Evolutionary conservation across 2,329 filamentous ascomycete species (phyloP), one percentile per base, ranked within the genome.

Genomic region (Fusarium sp.): DNA sequence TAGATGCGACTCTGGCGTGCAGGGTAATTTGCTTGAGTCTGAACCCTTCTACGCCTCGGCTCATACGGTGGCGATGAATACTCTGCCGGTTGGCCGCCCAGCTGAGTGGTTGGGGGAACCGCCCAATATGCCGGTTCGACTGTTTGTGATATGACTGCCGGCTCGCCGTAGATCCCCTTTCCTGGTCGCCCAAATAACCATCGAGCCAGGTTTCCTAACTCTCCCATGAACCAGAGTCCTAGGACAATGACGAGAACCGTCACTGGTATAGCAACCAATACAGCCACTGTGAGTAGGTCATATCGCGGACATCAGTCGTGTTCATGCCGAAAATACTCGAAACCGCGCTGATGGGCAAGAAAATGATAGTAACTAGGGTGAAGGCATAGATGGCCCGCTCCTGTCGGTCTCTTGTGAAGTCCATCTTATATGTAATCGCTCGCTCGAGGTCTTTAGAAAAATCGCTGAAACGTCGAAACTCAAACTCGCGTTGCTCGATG

Each of bases 271-370:
- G 87, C 85, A 1, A 84, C 81, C 87, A 89, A 78, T 87, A 89
- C 7, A 84, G 74, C 84, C 85, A 86, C 78, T 88, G 86, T 7
- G 80, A 80, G 14, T 79, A 77, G n/a, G 84, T 80, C 83, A 87
- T 86, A 71, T 88, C 83, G 33, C 86, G 83, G 9, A 88, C 80
- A 72, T 88, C 87, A 55, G 79, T 80, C 8, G 86, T 86, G 76
- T 89, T 88, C 85, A 89, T 88, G 61, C 87, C 87, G 71, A 89
- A 86, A 63, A 87, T 83, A 74, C 84, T 85, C 17, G 85, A 83
- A 7, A 87, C 81, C 35, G 85, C 80, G 56, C 82, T 83, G 12
- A 87, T 80, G 1, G 86, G 86, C 18, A 88, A 76, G 70, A 87
- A 88, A 49, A 88, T 76, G 65, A 86, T 83, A 10, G 86, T 87